Conservation (phyloP, 2,329 filamentous ascomycete species). For the Dactylellina haptotyla region DNA sequence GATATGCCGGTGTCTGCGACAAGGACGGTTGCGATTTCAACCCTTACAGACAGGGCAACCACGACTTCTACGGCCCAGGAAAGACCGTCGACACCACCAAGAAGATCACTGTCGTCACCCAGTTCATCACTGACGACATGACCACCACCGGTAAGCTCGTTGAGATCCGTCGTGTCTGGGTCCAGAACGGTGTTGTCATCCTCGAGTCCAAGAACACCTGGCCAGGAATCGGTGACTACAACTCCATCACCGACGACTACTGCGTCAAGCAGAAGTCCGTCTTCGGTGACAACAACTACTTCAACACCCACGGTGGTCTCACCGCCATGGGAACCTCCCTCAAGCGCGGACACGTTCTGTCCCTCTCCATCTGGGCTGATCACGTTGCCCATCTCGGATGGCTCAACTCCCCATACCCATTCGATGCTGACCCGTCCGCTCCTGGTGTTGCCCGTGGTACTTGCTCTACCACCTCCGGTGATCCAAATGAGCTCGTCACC, state of each 20-base stretch:
- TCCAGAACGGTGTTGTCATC: slow-evolving; percentile 71
- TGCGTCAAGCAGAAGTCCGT: slow-evolving; percentile 69
- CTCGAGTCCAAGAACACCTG: slow-evolving; percentile 67
- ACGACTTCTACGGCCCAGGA: slow-evolving; percentile 71
- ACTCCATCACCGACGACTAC: slow-evolving; percentile 69
- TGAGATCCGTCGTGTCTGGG: slow-evolving; percentile 73
- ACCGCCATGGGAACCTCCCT: slow-evolving; percentile 68
- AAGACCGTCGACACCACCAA: slow-evolving; percentile 70
- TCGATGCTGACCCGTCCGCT: slow-evolving; percentile 61
- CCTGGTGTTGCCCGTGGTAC: slow-evolving; percentile 68
- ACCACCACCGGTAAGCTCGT: slow-evolving; percentile 68
- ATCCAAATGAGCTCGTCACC: slow-evolving; percentile 66
- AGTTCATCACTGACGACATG: slow-evolving; percentile 69
- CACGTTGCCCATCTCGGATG: slow-evolving; percentile 76
- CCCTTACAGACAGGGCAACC: slow-evolving; percentile 73
- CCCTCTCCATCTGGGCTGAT: slow-evolving; percentile 74
- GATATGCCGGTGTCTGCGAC: slow-evolving; percentile 73
- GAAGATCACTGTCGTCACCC: slow-evolving; percentile 74
- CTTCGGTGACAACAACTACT: slow-evolving; percentile 68
- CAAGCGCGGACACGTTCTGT: slow-evolving; percentile 71
- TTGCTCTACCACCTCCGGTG: slow-evolving; percentile 67
- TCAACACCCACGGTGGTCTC: slow-evolving; percentile 69
- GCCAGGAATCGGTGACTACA: slow-evolving; percentile 64
- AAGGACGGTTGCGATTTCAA: slow-evolving; percentile 78
- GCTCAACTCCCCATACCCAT: slow-evolving; percentile 75